These are phyloP conservation scores for Wickerhamomyces canadensis DNA, from an alignment of 805 yeast species.

Conservation along the genomic window DNA sequence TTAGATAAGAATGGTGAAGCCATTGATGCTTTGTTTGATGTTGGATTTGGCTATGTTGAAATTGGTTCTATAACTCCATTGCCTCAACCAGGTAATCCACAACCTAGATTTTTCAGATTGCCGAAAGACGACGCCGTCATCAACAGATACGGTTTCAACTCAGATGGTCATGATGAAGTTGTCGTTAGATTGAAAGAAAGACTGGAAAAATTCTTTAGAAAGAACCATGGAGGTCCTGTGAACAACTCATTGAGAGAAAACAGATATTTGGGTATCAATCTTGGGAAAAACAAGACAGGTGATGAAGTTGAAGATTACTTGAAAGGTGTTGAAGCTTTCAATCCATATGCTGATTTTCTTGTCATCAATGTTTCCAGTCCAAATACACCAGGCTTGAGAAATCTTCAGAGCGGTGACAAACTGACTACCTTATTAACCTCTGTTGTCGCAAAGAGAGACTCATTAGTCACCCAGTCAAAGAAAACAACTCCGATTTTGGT, in stretches of 20 bases:
- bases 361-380: conserved; percentile 93
- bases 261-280: conserved; percentile 71
- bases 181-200: conserved; percentile 63
- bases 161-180: conserved; percentile 79
- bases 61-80: conserved; percentile 89
- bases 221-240: conserved; percentile 20
- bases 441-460: conserved; percentile 68
- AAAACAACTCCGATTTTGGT: conserved; percentile 76
- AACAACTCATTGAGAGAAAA: conserved; percentile 52
- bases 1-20: conserved; percentile 92
- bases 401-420: conserved; percentile 72
- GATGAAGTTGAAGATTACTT: conserved; percentile 86
- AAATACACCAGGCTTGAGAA: conserved; percentile 92
- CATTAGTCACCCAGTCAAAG: conserved; percentile 33
- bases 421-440: conserved; percentile 60
- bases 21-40: conserved; percentile 68
- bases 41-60: conserved; percentile 88
- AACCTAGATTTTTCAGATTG: conserved; percentile 84
- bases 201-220: conserved; percentile 34
- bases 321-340: conserved; percentile 76
- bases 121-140: conserved; percentile 85
- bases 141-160: conserved; percentile 92
- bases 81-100: conserved; percentile 94
- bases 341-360: conserved; percentile 80
- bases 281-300: conserved; percentile 90